Evolutionary conservation across 202 grass and related monocot species (phyloP).

Genomic region (Hordeum pubiflorum): DNA sequence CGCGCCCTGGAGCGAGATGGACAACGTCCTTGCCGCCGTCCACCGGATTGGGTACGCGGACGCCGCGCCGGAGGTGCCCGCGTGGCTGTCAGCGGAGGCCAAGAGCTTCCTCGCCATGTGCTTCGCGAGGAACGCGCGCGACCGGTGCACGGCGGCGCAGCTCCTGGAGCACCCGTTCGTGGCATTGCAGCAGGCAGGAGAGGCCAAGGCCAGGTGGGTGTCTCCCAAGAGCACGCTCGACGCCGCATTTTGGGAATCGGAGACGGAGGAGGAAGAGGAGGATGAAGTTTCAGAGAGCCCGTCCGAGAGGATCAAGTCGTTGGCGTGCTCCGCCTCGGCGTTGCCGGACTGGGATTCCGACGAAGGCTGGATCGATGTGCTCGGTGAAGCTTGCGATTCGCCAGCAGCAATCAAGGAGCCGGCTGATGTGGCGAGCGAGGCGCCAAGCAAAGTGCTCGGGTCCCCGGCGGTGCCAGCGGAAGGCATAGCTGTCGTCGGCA

Average conservation of each 20-base stretch:
- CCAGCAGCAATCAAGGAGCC: neutral
- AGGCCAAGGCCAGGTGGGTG: slow-evolving; percentile 6
- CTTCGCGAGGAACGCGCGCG: slow-evolving; percentile 38
- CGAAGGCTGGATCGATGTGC: slow-evolving; percentile 49
- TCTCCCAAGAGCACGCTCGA: slow-evolving; percentile 62
- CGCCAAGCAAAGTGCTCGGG: slow-evolving; percentile 19
- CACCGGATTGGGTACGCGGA: slow-evolving; percentile 52
- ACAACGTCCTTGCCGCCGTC: slow-evolving; percentile 40
- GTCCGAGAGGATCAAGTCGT: slow-evolving; percentile 36
- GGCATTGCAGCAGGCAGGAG: slow-evolving; percentile 2
- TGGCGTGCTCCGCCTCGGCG: slow-evolving; percentile 12
- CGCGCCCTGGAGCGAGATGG: slow-evolving; percentile 44
- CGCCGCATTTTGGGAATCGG: slow-evolving; percentile 44
- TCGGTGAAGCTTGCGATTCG: neutral
- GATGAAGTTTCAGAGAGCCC: neutral
- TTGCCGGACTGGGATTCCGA: slow-evolving; percentile 41
- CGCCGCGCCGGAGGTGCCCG: slow-evolving; percentile 44
- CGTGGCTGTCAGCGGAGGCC: slow-evolving; percentile 38
- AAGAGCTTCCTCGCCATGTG: slow-evolving; percentile 47
- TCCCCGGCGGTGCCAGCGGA: slow-evolving; percentile 11
- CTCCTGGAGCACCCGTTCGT: slow-evolving; percentile 68
- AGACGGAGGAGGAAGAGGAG: slow-evolving; percentile 42
- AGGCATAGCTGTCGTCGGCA: neutral
- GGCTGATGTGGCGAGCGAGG: slow-evolving; percentile 3
- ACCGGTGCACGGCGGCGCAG: slow-evolving; percentile 45